Evolutionary conservation across 2,329 filamentous ascomycete genomes (phyloP).

Genomic region (Fusarium devonianum): DNA sequence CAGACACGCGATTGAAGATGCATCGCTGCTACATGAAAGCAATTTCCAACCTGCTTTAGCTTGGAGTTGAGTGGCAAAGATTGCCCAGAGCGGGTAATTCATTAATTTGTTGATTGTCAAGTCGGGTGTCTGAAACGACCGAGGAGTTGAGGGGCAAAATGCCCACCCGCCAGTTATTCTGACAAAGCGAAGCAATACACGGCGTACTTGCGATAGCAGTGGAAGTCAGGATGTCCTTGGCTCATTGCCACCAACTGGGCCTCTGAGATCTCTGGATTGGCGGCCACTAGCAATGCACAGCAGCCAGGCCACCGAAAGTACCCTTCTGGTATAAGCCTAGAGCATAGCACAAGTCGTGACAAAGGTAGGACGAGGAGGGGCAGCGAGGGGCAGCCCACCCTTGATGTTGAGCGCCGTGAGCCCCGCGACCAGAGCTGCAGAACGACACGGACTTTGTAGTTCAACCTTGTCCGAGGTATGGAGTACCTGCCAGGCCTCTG

Average conservation of each 20-base stretch:
- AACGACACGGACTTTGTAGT: constrained; percentile 28
- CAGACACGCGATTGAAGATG: constrained; percentile 39
- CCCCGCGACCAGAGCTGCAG: constrained; percentile 30
- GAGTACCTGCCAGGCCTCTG: constrained; percentile 21
- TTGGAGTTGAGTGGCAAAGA: constrained; percentile 42
- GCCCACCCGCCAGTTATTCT: constrained; percentile 8
- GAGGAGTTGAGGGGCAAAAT: constrained; percentile 30
- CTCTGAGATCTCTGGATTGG: constrained; percentile 46
- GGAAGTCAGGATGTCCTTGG: constrained; percentile 40
- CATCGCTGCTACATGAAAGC: constrained; percentile 33
- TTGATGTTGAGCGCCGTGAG: constrained; percentile 26
- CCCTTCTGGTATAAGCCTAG: constrained; percentile 33
- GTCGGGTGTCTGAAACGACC: constrained; percentile 25
- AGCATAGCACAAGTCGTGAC: too few species aligned
- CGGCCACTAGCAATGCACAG: constrained; percentile 48
- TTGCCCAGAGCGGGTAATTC: constrained; percentile 35
- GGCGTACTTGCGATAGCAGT: too few species aligned
- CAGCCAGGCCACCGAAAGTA: constrained; percentile 33
- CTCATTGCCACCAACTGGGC: constrained; percentile 40
- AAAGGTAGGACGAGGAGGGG: constrained; percentile 27
- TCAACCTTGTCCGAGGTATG: constrained; percentile 22
- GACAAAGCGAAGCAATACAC: constrained; percentile 9
- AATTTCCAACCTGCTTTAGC: constrained; percentile 40
- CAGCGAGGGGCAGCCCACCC: constrained; percentile 31
- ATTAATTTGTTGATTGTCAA: constrained; percentile 33